These are phyloP conservation scores for Cladobotryum mycophilum DNA, from an alignment of 2,329 filamentous ascomycete genomes.

Conservation along the genomic window DNA sequence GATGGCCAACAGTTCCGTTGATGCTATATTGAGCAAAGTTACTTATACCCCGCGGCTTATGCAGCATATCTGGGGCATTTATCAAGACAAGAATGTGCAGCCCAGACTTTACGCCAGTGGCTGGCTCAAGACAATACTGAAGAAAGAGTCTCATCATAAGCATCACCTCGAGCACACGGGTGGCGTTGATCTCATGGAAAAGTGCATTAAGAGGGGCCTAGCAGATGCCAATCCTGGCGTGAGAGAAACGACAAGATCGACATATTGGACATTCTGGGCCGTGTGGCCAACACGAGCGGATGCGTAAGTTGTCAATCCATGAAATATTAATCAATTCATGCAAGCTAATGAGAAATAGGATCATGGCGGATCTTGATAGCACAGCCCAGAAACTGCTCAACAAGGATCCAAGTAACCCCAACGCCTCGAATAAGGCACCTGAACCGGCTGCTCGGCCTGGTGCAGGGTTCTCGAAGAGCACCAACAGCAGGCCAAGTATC, in stretches of 20 bases:
- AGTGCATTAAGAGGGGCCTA: slow-evolving; percentile 84
- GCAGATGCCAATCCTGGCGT: slow-evolving; percentile 84
- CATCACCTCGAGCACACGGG: slow-evolving; percentile 77
- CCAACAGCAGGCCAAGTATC: slow-evolving; percentile 61
- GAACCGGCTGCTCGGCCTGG: slow-evolving; percentile 46
- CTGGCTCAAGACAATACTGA: slow-evolving; percentile 80
- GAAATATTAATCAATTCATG: neutral
- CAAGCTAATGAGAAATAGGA: slow-evolving; percentile 40
- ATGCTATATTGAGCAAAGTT: slow-evolving; percentile 70
- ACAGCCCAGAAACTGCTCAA: slow-evolving; percentile 75
- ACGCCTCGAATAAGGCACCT: slow-evolving; percentile 52
- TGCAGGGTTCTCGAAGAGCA: slow-evolving; percentile 57
- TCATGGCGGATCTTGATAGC: slow-evolving; percentile 70
- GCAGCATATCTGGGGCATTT: slow-evolving; percentile 77
- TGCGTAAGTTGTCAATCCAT: slow-evolving; percentile 43
- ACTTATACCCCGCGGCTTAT: slow-evolving; percentile 76
- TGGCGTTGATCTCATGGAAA: slow-evolving; percentile 76
- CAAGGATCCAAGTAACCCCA: slow-evolving; percentile 78
- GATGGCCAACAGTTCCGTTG: slow-evolving; percentile 74
- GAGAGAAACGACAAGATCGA: slow-evolving; percentile 74
- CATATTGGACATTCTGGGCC: slow-evolving; percentile 77
- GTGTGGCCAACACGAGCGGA: slow-evolving; percentile 76
- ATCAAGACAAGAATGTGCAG: slow-evolving; percentile 89
- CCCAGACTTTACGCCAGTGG: slow-evolving; percentile 70
- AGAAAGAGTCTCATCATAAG: slow-evolving; percentile 72